Base-by-base conservation (phyloP, 2,329 filamentous ascomycete species). In the Aureobasidium sp. region DNA sequence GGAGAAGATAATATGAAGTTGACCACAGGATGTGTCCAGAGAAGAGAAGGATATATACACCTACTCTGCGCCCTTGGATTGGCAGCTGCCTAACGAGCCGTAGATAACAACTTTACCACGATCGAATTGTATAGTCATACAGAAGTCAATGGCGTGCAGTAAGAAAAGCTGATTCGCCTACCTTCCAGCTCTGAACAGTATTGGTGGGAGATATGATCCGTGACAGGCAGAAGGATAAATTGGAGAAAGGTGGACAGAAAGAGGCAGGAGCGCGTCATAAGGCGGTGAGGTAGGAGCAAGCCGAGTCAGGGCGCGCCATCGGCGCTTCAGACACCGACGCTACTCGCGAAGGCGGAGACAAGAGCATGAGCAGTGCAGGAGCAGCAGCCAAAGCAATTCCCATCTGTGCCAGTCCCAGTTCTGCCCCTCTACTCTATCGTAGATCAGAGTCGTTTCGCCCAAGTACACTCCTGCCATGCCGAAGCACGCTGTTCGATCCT, bases 281-380 rank as follows among this genome's bases (percentile, higher is more conserved):
- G 42, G 54, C 41, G 54, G 41, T 45, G 41, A 47, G 30, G 13
- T 10, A n/a, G 10, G 8, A 3, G 30, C 29, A 29, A 5, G 32
- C 41, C 54, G 41, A 58, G 42, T 45, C 42, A 45, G 54, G 41
- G 54, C 41, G 41, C 30, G 41, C 30, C 13, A 37, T 58, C 54
- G 54, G 54, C n/a, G 42, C n/a, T 47, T 37, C 30, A 16, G 13
- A 13, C n/a, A n/a, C 54, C 54, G 54, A 58, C 52, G 42, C 54
- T 45, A 58, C 42, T 45, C 39, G 29, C 41, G 39, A 44, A 58
- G 41, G 54, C 54, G 54, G 54, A 58, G 54, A 58, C 27, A 27
- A 30, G 16, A 32, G 37, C 41, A 58, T 47, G 53, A 54, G 50
- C 36, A 54, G 34, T 34, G 21, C 21, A 21, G 21, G 21, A 48